Base-by-base conservation (phyloP, 2,329 filamentous ascomycete species). In the Cytospora schulzeri region DNA sequence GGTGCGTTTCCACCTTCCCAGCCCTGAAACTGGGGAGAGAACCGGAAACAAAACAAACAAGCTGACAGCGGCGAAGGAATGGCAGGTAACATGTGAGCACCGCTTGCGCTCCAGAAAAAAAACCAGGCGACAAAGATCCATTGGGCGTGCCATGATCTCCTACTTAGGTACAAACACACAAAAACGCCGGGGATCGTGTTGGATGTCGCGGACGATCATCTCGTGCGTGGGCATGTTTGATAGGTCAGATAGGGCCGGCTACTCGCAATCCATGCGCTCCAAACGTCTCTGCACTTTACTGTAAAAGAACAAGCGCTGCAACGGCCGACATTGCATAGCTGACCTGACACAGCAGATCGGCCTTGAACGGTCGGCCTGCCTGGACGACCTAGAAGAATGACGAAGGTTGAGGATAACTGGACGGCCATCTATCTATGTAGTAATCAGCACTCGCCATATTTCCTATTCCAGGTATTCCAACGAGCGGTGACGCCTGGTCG, bases 141-240 rank as follows among this genome's bases (percentile, higher is more conserved):
- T 41, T 41, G 38, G 38, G 38, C n/a, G 17, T 41, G 38, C 17
- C 38, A 19, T 41, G 17, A 41, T 11, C 38, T 17, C 15, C 33
- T 19, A 41, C 17, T 41, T 19, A 41, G 17, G 19, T 41, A 45
- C 54, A 5, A 24, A 29, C 52, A 48, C 6, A 57, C 31, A 35
- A 57, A 17, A 15, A 1, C 12, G 51, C 31, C 52, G n/a, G 51
- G 60, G 55, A 51, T 41, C 48, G 52, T 55, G 38, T 41, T 41
- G 38, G 38, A 19, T 41, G 38, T 41, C 52, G 54, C 50, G 33
- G 57, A 51, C 50, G 60, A 60, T 66, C 64, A 60, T n/a, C 62
- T 57, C 51, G 28, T 57, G 62, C 65, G 65, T 67, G 65, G 58
- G 60, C 60, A 50, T 45, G 55, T 58, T 57, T 67, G 63, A 63